Base-by-base conservation (phyloP, 140 eudicot species). In the Stevia rebaudiana region DNA sequence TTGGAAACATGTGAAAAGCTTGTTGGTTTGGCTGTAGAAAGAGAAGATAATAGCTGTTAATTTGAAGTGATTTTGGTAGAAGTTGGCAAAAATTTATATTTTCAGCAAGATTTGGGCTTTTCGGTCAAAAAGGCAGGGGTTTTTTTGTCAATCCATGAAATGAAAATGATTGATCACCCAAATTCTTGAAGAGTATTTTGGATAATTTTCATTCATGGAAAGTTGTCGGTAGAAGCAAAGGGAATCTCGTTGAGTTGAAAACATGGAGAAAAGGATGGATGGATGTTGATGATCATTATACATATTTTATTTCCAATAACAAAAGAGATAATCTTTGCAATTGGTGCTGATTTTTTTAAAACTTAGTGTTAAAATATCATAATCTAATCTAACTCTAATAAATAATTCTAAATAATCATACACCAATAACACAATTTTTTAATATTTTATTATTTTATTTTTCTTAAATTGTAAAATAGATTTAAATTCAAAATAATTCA, bases 71-170 rank as follows among this genome's bases (percentile, higher is more conserved):
- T 40, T 24, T 47, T n/a, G 81, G 77, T 71, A 44, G 51, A 71
- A 58, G 81, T 76, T 65, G 60, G 73, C 53, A 56, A 51, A 61
- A 57, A 71, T 71, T 76, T 65, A 76, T 48, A 57, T 60, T 70
- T 47, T 50, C 77, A 71, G 67, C 81, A 76, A 65, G 69, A 65
- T 36, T 52, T 40, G 51, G 64, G 59, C 58, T 19, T 74, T 74
- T 69, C 53, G 47, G 67, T 53, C 41, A 68, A 40, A 52, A 41
- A 51, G 43, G 11, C 35, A 1, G 21, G 12, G 33, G 52, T 23
- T 15, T 15, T 6, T n/a, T 15, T 15, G 8, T 23, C 15, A 5
- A 15, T 16, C 18, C 56, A 18, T 56, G 23, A 12, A 11, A 17
- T 59, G 47, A 31, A 36, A 36, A 19, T 35, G 31, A 19, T 18